Evolutionary conservation across 257 asterid species (phyloP), one percentile per base, ranked within the genome.

Genomic region (Penstemon davidsonii): DNA sequence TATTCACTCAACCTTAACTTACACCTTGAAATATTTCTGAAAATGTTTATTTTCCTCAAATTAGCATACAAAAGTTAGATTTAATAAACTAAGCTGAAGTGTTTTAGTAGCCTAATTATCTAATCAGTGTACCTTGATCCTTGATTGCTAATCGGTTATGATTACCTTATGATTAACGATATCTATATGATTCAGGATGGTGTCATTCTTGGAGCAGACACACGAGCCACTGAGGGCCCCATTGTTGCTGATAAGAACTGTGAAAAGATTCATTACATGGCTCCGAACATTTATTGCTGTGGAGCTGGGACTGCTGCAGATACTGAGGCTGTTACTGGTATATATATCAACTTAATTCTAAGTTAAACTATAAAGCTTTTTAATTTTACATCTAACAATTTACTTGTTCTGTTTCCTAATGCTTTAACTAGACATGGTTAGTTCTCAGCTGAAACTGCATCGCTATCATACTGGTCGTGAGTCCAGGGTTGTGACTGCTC

Each of bases 231-330:
- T 19, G 94, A 79, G 74, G 94, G 94, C 38, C 88, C 88, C 5
- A 87, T 81, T 70, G 94, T 87, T 50, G 94, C 94, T 5, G 94
- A 84, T 70, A 87, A 85, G 73, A 80, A 80, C 55, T 80, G 88
- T 62, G 86, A 82, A 75, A 85, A 82, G 75, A 82, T 85, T 60
- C 88, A 83, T 55, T 80, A 73, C 63, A 82, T 85, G 91, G 87
- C 80, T 66, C 86, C 84, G 47, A 82, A 82, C 70, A 82, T 82
- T 9, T 82, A 82, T 46, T 82, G 84, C 67, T 82, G 86, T 78
- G 84, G 86, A 70, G 86, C 86, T 71, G 97, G 98, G 52, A 89
- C 97, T 66, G 98, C 98, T 72, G 98, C 97, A 9, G 98, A 92
- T 71, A 92, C 97, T 0, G 97, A 92, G 81, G 98, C 97, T 55